Percentiles rank a stretch among this genome's conserved stretches.
Evolutionary conservation across 768 basidiomycete species (phyloP).

Genomic region (Porpolomopsis calyptriformis): DNA sequence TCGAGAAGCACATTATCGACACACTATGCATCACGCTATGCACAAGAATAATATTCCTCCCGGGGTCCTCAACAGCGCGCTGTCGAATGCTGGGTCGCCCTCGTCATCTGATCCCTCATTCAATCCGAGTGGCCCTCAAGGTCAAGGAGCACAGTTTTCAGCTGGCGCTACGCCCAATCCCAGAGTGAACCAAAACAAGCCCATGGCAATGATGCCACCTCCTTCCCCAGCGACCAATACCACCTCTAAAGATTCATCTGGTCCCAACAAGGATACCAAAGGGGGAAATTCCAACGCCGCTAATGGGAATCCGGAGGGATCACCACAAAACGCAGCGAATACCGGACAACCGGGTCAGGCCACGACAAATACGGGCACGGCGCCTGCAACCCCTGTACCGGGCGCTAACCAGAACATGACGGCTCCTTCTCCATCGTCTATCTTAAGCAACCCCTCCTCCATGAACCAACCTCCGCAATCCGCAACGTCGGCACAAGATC

Average conservation of each 20-base stretch:
- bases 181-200: slow-evolving; percentile 24
- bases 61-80: slow-evolving; percentile 15
- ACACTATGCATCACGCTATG: slow-evolving; percentile 18
- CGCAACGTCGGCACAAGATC: neutral
- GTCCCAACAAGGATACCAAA: slow-evolving; percentile 13
- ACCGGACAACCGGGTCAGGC: slow-evolving; percentile 9
- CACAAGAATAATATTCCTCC: slow-evolving; percentile 27
- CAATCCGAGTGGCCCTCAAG: slow-evolving; percentile 21
- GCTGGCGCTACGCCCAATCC: slow-evolving; percentile 23
- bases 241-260: slow-evolving; percentile 18
- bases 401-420: slow-evolving; percentile 12
- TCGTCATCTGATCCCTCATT: slow-evolving; percentile 35
- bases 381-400: slow-evolving; percentile 22
- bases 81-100: slow-evolving; percentile 34
- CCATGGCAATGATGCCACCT: slow-evolving; percentile 42
- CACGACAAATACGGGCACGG: slow-evolving; percentile 13
- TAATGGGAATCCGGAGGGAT: slow-evolving; percentile 24
- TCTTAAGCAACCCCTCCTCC: slow-evolving; percentile 14
- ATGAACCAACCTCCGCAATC: neutral
- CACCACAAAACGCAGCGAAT: slow-evolving; percentile 32
- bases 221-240: slow-evolving; percentile 37
- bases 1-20: slow-evolving; percentile 20
- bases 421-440: slow-evolving; percentile 20
- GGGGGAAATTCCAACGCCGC: slow-evolving; percentile 23
- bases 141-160: slow-evolving; percentile 20